Evolutionary conservation across 2,329 filamentous ascomycete genomes (phyloP).

Genomic region (Ophiostoma pallidulum): DNA sequence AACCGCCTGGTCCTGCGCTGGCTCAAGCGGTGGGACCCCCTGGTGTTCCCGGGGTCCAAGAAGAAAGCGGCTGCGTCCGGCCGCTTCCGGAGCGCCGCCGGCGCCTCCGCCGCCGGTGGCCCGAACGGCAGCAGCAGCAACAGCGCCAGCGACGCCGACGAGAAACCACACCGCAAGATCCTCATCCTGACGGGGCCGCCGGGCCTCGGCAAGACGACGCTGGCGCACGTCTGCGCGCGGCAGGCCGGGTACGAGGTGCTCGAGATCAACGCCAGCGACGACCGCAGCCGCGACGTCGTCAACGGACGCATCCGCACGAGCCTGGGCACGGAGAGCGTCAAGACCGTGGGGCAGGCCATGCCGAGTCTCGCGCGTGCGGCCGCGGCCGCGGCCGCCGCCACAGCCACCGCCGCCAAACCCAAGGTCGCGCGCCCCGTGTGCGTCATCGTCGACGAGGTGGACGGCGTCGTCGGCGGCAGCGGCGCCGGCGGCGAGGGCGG

Average conservation of each 20-base stretch:
- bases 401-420: conserved; percentile 26
- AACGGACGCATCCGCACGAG: conserved; percentile 85
- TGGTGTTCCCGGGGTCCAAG: conserved; percentile 65
- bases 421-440: conserved; percentile 82
- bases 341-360: conserved; percentile 51
- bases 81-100: conserved; percentile 29
- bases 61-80: conserved; percentile 23
- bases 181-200: conserved; percentile 84
- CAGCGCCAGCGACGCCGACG: conserved; percentile 39
- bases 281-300: conserved; percentile 81
- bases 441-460: conserved; percentile 91
- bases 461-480: conserved; percentile 79
- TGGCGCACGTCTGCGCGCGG: conserved; percentile 89
- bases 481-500: conserved; percentile 76
- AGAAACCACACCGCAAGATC: conserved; percentile 77
- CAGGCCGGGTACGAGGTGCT: conserved; percentile 95
- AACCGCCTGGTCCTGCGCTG: conserved; percentile 84
- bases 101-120: too few species aligned
- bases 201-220: conserved; percentile 87
- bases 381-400: conserved; percentile 22
- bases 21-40: conserved; percentile 87
- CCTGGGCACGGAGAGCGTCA: conserved; percentile 89
- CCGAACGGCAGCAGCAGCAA: background rate
- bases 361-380: too few species aligned
- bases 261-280: conserved; percentile 97